Conservation (phyloP, 768 basidiomycete genomes). For the Pholiota molesta region DNA sequence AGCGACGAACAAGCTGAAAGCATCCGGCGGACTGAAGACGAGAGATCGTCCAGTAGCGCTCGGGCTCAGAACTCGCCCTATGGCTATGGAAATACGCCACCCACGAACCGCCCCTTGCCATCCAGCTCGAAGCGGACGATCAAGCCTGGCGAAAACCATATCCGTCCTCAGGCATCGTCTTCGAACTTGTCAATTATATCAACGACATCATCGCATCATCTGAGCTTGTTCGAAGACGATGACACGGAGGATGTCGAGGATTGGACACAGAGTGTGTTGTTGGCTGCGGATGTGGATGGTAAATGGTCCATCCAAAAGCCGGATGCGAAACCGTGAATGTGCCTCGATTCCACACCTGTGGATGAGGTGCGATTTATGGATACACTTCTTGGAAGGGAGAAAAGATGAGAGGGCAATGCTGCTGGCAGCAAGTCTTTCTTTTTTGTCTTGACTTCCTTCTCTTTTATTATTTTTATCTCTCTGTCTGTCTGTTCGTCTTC, state of each 20-base stretch:
- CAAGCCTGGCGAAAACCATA: conserved; percentile 18
- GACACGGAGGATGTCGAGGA: conserved; percentile 51
- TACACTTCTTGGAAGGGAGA: not conserved
- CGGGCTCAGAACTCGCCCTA: not conserved
- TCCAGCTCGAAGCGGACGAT: conserved; percentile 9
- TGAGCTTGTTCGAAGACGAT: conserved; percentile 48
- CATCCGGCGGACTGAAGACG: not conserved
- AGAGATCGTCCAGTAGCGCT: not conserved
- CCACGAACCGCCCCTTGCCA: not conserved
- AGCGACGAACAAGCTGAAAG: not conserved
- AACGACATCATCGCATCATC: conserved; percentile 46
- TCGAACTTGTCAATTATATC: conserved; percentile 28
- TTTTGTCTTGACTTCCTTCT: not conserved
- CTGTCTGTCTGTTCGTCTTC: not conserved
- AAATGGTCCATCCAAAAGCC: conserved; percentile 11
- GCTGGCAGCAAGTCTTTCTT: conserved; percentile 5
- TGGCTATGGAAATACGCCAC: not conserved
- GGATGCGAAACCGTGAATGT: not conserved
- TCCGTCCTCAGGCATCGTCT: conserved; percentile 16
- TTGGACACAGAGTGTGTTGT: conserved; percentile 75
- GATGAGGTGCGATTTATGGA: not conserved
- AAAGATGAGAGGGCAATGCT: not conserved
- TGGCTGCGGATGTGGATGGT: conserved; percentile 59
- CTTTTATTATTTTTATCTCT: conserved; percentile 12
- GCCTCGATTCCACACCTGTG: not conserved